Evolutionary conservation across 2,329 filamentous ascomycete species (phyloP).

Genomic region (Ophiostoma himal-ulmi): DNA sequence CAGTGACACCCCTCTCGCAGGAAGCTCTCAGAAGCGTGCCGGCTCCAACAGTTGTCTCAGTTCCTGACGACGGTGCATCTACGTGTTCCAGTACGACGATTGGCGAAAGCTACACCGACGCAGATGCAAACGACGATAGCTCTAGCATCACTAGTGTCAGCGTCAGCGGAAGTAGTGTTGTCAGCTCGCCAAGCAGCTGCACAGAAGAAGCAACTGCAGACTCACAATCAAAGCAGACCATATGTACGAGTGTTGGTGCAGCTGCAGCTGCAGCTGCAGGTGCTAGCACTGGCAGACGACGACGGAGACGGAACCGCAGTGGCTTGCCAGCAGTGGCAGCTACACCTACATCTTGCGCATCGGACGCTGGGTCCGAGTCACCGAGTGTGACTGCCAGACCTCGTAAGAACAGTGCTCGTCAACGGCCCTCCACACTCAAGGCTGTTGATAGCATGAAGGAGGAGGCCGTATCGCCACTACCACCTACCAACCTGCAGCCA

Average conservation of each 20-base stretch:
- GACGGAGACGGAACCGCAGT: neutral
- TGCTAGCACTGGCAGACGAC: neutral
- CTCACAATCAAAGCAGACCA: neutral
- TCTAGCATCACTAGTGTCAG: conserved; percentile 14
- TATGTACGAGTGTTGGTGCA: neutral
- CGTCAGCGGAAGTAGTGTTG: neutral
- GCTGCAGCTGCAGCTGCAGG: neutral
- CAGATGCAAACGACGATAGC: conserved; percentile 1
- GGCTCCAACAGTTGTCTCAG: neutral
- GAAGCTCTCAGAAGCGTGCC: neutral
- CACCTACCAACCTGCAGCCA: neutral
- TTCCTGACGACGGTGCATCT: conserved; percentile 12
- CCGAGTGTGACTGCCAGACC: neutral
- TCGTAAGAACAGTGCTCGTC: neutral
- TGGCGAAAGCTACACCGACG: conserved; percentile 8
- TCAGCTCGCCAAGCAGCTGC: neutral
- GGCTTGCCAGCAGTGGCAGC: neutral
- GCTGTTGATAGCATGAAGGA: neutral
- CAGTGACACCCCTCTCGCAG: neutral
- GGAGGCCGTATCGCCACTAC: neutral
- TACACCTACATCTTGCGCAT: neutral
- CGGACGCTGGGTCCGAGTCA: conserved; percentile 15
- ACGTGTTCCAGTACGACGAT: conserved; percentile 15
- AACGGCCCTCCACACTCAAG: neutral
- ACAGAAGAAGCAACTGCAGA: neutral